phyloP scores from a whole-genome alignment of 305 asterid species.

The Fraxinus paxiana region DNA sequence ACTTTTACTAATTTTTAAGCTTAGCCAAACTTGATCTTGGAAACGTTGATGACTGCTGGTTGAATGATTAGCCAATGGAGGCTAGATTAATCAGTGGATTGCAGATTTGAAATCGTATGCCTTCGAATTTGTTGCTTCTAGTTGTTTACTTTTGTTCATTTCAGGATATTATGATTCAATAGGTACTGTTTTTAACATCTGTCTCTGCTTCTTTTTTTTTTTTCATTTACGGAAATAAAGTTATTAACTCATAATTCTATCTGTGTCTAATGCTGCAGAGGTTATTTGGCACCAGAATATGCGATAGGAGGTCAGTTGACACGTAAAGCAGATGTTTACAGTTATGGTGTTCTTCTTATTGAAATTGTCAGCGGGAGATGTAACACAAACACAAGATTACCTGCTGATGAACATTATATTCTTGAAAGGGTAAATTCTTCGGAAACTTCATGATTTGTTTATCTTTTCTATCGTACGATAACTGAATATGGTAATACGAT shows the following conservation, averaged over 20 bases:
- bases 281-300: constrained; percentile 97
- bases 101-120: background rate
- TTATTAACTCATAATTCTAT: constrained; percentile 4
- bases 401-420: constrained; percentile 73
- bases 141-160: background rate
- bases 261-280: constrained; percentile 45
- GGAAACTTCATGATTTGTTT: background rate
- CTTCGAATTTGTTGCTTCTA: background rate
- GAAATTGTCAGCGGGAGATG: constrained; percentile 94
- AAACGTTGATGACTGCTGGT: background rate
- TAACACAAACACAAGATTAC: constrained; percentile 72
- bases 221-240: background rate
- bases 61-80: background rate
- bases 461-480: background rate
- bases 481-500: background rate
- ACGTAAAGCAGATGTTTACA: constrained; percentile 76
- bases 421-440: constrained; percentile 69
- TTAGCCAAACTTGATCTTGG: background rate
- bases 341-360: constrained; percentile 84
- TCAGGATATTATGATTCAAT: background rate
- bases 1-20: background rate
- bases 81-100: background rate
- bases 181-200: background rate
- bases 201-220: background rate
- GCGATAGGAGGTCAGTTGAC: constrained; percentile 93